These are phyloP conservation scores for Dendryphion nanum DNA, from an alignment of 2,329 filamentous ascomycete species.

Conservation along the genomic window DNA sequence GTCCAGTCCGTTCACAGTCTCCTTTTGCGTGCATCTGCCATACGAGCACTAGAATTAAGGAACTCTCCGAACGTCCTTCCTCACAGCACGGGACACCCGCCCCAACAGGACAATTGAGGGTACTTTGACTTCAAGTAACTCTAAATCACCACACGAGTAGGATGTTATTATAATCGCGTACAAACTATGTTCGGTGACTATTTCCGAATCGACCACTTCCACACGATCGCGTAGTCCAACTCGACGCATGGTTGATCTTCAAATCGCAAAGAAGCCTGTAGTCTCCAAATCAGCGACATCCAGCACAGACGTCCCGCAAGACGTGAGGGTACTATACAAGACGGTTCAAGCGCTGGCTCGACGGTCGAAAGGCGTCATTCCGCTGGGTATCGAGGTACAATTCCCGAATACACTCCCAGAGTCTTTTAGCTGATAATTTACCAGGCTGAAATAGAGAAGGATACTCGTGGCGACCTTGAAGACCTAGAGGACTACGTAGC, in stretches of 20 bases:
- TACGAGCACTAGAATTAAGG: no score
- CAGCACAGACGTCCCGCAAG: conserved; percentile 13
- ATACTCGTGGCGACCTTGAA: conserved; percentile 12
- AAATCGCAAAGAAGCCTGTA: conserved; percentile 15
- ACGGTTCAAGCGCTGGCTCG: conserved; percentile 13
- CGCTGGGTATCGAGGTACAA: conserved; percentile 16
- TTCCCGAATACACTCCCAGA: conserved; percentile 6
- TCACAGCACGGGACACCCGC: no score
- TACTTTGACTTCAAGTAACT: no score
- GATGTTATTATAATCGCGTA: no score
- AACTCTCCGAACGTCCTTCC: no score
- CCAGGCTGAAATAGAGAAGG: conserved; percentile 11
- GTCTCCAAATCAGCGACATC: conserved; percentile 10
- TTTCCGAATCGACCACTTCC: conserved; percentile 12
- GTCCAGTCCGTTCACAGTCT: no score
- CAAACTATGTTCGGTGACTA: no score
- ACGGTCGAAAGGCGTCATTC: conserved; percentile 14
- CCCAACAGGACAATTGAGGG: no score
- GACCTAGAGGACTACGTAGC: conserved; percentile 13
- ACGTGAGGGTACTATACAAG: conserved; percentile 14
- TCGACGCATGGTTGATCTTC: conserved; percentile 15
- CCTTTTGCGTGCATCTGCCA: no score
- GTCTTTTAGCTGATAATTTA: conserved; percentile 8
- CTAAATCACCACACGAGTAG: no score
- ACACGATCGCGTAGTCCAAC: conserved; percentile 15